Evolutionary conservation across 768 basidiomycete genomes (phyloP), one percentile per base, ranked within the genome.

Genomic region (Daedaleopsis sinensis): DNA sequence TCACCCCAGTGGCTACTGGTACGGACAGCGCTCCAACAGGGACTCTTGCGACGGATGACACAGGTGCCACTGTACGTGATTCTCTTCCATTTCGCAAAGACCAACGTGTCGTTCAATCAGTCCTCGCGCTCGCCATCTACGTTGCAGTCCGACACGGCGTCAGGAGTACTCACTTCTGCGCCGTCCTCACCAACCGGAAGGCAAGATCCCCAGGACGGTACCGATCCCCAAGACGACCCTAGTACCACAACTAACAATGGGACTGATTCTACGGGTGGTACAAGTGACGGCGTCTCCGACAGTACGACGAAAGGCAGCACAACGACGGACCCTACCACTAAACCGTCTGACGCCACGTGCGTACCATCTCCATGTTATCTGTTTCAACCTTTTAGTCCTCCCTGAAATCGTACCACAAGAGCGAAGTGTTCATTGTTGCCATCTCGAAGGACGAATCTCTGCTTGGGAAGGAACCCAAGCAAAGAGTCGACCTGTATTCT

Each of bases 1-100:
- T 55, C 52, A 51, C 24, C 32, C 39, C 57, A 38, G 53, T 38
- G 24, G 52, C 52, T 50, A 58, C 57, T 13, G 13, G 42, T 21
- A 37, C 56, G 47, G 52, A 24, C 27, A 43, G 44, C 19, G 11
- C 49, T 15, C 52, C 42, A 35, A 9, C 47, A 23, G 37, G 38
- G 21, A 55, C 59, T 36, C 15, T 36, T 19, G 38, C 47, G 8
- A 16, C 55, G 10, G 47, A 36, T 13, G 55, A 21, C 42, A 12
- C 47, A 9, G 47, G 46, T 15, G 47, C 37, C 50, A n/a, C 43
- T 11, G n/a, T 55, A n/a, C 32, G 18, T 49, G 23, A 46, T n/a
- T 6, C 35, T 12, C 42, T 24, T 27, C 7, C 18, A 12, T 35
- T 38, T 37, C 37, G 8, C 44, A 44, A 10, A 44, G 3, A 55